Conservation (phyloP, 2,329 filamentous ascomycete genomes). For the Botrytis tulipae region DNA sequence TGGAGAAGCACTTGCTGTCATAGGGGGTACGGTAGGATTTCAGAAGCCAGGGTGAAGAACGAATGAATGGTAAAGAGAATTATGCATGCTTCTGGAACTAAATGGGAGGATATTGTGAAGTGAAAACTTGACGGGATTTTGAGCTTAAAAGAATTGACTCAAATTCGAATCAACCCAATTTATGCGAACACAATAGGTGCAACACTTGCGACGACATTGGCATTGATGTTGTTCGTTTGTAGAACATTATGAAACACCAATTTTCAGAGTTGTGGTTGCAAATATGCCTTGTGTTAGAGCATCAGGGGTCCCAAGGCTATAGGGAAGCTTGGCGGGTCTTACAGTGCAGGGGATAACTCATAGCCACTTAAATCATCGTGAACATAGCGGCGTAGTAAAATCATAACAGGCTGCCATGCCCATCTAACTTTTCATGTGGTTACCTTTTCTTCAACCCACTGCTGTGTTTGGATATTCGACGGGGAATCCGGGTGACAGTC, state of each 20-base stretch:
- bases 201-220: slow-evolving; percentile 9
- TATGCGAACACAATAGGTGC: neutral
- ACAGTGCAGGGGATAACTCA: neutral
- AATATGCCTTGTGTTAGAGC: slow-evolving; percentile 11
- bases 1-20: slow-evolving; percentile 16
- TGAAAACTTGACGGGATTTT: neutral
- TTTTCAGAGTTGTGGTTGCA: slow-evolving; percentile 4
- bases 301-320: slow-evolving; percentile 10
- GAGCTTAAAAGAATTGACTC: neutral
- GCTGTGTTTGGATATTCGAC: slow-evolving; percentile 8
- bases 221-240: slow-evolving; percentile 2
- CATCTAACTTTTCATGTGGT: neutral
- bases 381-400: slow-evolving; percentile 11
- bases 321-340: slow-evolving; percentile 10
- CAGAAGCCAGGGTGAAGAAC: neutral
- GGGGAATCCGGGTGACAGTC: slow-evolving; percentile 6
- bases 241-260: slow-evolving; percentile 17
- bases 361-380: slow-evolving; percentile 17
- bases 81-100: neutral
- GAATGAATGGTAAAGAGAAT: neutral
- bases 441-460: neutral
- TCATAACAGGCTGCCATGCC: slow-evolving; percentile 13
- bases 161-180: slow-evolving; percentile 1
- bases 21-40: slow-evolving; percentile 4
- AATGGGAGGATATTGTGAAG: neutral